These are phyloP conservation scores for Circinella minor DNA, from an alignment of 371 early-diverging fungal genomes.

Conservation along the genomic window DNA sequence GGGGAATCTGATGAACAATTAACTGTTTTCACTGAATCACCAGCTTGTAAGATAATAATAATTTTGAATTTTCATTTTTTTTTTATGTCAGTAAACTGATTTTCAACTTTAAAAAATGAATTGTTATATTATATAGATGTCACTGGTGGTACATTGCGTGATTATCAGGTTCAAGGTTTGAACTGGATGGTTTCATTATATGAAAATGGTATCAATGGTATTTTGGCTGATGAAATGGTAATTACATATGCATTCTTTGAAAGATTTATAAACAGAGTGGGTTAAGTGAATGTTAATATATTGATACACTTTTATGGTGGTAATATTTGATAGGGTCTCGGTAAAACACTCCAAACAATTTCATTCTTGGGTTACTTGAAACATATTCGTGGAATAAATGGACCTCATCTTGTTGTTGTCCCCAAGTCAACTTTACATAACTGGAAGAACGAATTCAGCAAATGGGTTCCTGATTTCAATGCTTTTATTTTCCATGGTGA, in stretches of 20 bases:
- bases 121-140: conserved; percentile 38
- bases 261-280: no score
- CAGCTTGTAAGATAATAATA: conserved; percentile 63
- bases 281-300: neutral
- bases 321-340: conserved; percentile 83
- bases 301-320: neutral
- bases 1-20: conserved; percentile 61
- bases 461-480: conserved; percentile 93
- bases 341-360: conserved; percentile 98
- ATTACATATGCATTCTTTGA: neutral
- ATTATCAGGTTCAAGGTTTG: conserved; percentile 98
- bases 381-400: conserved; percentile 74
- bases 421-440: conserved; percentile 98
- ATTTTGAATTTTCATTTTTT: neutral
- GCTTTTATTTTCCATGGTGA: conserved; percentile 94
- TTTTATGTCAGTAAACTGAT: neutral
- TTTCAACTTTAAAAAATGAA: no score
- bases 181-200: conserved; percentile 99
- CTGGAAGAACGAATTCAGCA: conserved; percentile 94
- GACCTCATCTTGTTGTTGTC: conserved; percentile 95
- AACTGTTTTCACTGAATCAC: conserved; percentile 87
- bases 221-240: conserved; percentile 99
- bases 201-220: conserved; percentile 98
- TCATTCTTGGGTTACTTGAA: conserved; percentile 95
- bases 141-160: conserved; percentile 88